Conservation (phyloP, 108 stramenopile genomes). For the Thalassiosira profunda region DNA sequence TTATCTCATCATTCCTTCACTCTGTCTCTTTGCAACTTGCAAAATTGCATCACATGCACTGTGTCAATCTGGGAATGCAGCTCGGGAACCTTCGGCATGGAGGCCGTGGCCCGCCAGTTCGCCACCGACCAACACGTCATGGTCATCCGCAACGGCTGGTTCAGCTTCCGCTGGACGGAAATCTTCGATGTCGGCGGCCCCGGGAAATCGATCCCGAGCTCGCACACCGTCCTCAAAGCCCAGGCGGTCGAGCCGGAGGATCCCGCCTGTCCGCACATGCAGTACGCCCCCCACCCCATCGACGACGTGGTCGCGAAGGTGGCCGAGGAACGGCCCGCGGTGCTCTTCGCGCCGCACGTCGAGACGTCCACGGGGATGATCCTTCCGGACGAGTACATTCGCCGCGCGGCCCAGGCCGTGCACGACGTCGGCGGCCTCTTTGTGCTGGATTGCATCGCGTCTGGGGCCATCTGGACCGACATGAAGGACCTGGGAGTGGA, state of each 20-base stretch:
- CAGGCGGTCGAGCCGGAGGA: constrained; percentile 48
- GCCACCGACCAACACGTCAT: constrained; percentile 92
- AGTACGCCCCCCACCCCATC: constrained; percentile 86
- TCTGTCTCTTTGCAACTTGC: too few relatives aligned
- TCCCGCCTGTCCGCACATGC: constrained; percentile 51
- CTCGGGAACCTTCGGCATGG: constrained; percentile 91
- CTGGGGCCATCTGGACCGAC: constrained; percentile 93
- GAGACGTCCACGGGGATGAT: constrained; percentile 95
- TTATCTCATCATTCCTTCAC: too few relatives aligned
- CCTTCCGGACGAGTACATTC: constrained; percentile 91
- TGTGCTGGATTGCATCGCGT: constrained; percentile 94
- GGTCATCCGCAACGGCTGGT: constrained; percentile 95
- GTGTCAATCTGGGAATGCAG: too few relatives aligned
- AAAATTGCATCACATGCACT: too few relatives aligned
- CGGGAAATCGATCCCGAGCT: constrained; percentile 54
- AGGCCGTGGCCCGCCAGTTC: constrained; percentile 93
- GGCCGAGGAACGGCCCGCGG: constrained; percentile 80
- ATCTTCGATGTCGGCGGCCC: constrained; percentile 91
- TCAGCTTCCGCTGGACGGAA: constrained; percentile 94
- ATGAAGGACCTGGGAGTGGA: constrained; percentile 94
- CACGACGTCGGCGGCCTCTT: constrained; percentile 92
- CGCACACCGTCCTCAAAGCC: constrained; percentile 91
- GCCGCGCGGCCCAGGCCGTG: constrained; percentile 74
- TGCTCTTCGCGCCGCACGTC: constrained; percentile 91
- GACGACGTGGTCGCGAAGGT: constrained; percentile 87